Evolutionary conservation across 192 early-diverging fungal genomes (phyloP).

Genomic region (Dimargaris verticillata): DNA sequence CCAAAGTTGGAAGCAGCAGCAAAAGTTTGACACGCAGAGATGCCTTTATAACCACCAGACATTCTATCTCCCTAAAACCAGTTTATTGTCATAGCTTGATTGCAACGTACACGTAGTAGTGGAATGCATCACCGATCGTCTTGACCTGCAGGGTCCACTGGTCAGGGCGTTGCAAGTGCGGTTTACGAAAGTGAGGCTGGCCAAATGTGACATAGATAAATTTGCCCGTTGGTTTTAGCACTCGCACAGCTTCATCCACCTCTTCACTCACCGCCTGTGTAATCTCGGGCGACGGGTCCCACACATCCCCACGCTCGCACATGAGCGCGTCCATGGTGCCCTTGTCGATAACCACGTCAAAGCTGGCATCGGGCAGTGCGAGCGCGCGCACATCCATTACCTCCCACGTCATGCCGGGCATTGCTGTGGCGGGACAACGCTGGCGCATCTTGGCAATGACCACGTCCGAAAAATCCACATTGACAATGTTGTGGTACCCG

Average conservation of each 20-base stretch:
- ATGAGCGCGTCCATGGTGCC: conserved; percentile 85
- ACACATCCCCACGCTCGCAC: conserved; percentile 70
- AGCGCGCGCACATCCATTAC: conserved; percentile 68
- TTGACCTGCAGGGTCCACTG: conserved; percentile 43
- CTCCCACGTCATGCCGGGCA: conserved; percentile 25
- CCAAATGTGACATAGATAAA: conserved; percentile 86
- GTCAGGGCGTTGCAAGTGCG: conserved; percentile 46
- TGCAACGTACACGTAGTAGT: conserved; percentile 61
- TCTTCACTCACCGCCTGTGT: conserved; percentile 43
- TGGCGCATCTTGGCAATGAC: conserved; percentile 64
- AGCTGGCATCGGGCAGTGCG: conserved; percentile 36
- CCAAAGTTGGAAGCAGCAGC: too few species aligned
- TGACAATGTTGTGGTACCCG: conserved; percentile 53
- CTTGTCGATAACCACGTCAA: conserved; percentile 76
- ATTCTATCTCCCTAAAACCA: background rate
- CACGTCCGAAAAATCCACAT: conserved; percentile 63
- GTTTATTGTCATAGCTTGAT: conserved; percentile 24
- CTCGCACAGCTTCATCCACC: conserved; percentile 60
- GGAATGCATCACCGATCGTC: conserved; percentile 58
- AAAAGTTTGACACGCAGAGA: too few species aligned
- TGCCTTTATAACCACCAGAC: too few species aligned
- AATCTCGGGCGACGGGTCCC: conserved; percentile 64
- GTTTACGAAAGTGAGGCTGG: conserved; percentile 73
- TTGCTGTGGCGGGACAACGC: conserved; percentile 18
- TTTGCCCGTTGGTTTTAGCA: conserved; percentile 52